Percentiles rank a stretch among this genome's conserved stretches.
These are phyloP conservation scores for Kodamaea kakaduensis DNA, from an alignment of 805 yeast genomes.

Conservation along the genomic window DNA sequence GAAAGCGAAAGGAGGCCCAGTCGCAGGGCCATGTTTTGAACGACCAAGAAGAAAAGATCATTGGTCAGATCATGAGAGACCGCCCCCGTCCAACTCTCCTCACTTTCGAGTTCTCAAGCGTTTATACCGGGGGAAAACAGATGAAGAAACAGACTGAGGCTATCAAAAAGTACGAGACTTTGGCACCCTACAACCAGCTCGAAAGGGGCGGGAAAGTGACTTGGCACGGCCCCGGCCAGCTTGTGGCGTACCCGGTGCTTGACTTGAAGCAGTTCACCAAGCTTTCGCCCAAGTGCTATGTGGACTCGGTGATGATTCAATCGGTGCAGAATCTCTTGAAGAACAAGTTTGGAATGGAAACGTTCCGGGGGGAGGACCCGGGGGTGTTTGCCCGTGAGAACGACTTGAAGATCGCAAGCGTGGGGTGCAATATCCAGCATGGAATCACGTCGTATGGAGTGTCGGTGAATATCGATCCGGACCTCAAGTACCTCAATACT, in stretches of 20 bases:
- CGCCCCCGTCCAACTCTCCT: constrained; percentile 65
- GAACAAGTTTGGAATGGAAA: constrained; percentile 37
- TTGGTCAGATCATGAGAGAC: constrained; percentile 40
- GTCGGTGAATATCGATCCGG: constrained; percentile 74
- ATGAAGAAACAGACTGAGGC: constrained; percentile 44
- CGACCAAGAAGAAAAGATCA: constrained; percentile 44
- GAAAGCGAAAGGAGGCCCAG: constrained; percentile 35
- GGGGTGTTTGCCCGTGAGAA: constrained; percentile 75
- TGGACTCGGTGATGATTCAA: constrained; percentile 54
- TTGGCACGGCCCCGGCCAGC: constrained; percentile 94
- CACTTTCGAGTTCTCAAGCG: constrained; percentile 81
- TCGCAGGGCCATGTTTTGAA: constrained; percentile 39
- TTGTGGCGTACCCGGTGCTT: constrained; percentile 74
- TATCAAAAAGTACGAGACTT: constrained; percentile 22
- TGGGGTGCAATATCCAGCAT: constrained; percentile 84
- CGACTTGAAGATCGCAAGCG: constrained; percentile 70
- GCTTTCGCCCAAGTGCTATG: constrained; percentile 61
- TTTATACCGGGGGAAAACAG: constrained; percentile 89
- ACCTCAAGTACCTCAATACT: constrained; percentile 63
- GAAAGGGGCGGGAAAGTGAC: constrained; percentile 95
- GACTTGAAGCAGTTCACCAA: constrained; percentile 57
- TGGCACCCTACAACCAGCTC: constrained; percentile 65
- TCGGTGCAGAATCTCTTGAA: constrained; percentile 48
- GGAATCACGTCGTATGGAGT: constrained; percentile 88
- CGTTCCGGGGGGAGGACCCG: constrained; percentile 61